Base-by-base conservation (phyloP, 1,284 basidiomycete genomes). In the Trichosporon ovoides region DNA sequence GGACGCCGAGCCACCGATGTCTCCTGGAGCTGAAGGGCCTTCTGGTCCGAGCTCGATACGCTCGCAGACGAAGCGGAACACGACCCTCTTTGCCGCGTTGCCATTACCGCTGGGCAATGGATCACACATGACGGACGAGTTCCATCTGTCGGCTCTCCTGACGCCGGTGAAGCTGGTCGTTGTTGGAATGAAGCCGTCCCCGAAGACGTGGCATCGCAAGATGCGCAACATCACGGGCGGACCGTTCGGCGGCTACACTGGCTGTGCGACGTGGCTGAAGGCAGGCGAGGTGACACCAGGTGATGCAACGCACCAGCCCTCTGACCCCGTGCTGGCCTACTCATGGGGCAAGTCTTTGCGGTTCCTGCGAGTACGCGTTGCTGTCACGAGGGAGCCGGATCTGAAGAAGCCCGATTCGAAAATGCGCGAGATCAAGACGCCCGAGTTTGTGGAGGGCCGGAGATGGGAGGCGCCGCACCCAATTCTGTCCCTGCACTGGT, bases 131-230 rank as follows among this genome's bases (percentile, higher is more conserved):
- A 89, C 89, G 0, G 95, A 98, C 71, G 69, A 80, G n/a, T 89
- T 93, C 70, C 84, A 88, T 51, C 80, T 98, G 33, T 82, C 92
- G 31, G 93, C 94, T 0, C 77, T 99, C 51, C 81, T 98, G 38
- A 97, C 95, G 0, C 86, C 90, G 0, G 83, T 86, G 22, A 98
- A 98, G 71, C 79, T 98, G 14, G 90, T 98, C 4, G 83, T 98
- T 37, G 91, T 98, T 3, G 94, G 92, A 2, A 76, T 99, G 64
- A 94, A 92, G 69, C 96, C 96, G 1, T 83, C 84, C 0, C 89
- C 96, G 3, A 86, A 89, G 68, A 98, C 95, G 0, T 98, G 94
- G 92, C 89, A 89, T 71, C 86, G 92, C 65, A 84, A 83, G 56
- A 80, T 87, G 63, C 83, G 89, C 18, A 80, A 83, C 19, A 14